Conservation (phyloP, 257 asterid species). For the Petunia axillaris region DNA sequence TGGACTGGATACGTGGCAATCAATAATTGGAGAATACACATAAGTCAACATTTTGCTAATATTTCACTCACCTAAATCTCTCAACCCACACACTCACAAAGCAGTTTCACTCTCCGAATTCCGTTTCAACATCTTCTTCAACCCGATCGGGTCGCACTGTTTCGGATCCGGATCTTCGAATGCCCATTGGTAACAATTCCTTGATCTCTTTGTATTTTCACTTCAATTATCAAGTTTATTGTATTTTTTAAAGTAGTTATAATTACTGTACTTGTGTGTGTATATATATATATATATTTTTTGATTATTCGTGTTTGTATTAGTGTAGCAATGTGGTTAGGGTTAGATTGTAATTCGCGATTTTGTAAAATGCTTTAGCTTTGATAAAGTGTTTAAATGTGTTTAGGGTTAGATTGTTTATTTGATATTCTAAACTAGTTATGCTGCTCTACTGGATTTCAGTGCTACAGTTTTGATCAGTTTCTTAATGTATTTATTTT, state of each 20-base stretch:
- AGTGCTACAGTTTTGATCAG: not conserved
- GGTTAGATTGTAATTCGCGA: not conserved
- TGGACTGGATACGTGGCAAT: not conserved
- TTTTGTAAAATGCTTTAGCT: not conserved
- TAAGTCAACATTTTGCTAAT: conserved; percentile 21
- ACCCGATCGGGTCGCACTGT: conserved; percentile 6
- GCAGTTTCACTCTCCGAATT: not conserved
- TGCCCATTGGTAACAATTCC: not conserved
- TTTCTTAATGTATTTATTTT: not conserved
- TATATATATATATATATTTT: too few species aligned
- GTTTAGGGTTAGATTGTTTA: too few species aligned
- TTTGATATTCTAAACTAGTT: too few species aligned
- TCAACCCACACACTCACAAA: not conserved
- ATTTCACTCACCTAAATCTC: not conserved
- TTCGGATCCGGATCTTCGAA: conserved; percentile 11
- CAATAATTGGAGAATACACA: not conserved
- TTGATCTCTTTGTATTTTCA: not conserved
- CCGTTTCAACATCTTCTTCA: not conserved
- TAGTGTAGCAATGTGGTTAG: not conserved
- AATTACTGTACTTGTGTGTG: not conserved
- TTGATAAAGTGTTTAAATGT: too few species aligned
- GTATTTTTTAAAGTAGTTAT: not conserved
- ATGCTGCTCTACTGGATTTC: too few species aligned
- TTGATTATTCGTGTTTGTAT: conserved; percentile 8
- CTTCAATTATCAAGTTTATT: not conserved